Conservation (phyloP, 2,329 filamentous ascomycete species). For the Talaromyces sp. region DNA sequence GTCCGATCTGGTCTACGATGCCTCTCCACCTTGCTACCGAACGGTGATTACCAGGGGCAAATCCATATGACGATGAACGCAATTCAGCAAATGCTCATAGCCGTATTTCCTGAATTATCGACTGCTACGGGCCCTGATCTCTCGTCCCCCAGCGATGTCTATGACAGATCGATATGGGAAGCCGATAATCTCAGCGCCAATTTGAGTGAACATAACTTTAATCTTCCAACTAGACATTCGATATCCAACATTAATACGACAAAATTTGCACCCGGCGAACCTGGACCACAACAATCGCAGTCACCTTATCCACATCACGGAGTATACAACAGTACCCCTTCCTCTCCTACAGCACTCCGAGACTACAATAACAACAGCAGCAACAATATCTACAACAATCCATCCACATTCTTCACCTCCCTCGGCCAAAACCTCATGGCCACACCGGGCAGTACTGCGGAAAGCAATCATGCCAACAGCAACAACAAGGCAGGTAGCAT, state of each 20-base stretch:
- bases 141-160: not conserved
- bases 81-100: constrained; percentile 30
- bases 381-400: constrained; percentile 1
- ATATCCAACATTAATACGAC: not conserved
- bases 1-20: constrained; percentile 36
- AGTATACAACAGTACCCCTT: not conserved
- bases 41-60: constrained; percentile 20
- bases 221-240: not conserved
- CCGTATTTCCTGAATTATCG: constrained; percentile 28
- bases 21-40: constrained; percentile 33
- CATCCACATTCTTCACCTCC: constrained; percentile 15
- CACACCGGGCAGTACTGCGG: not conserved
- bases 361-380: constrained; percentile 2
- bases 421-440: constrained; percentile 15
- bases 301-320: not conserved
- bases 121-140: constrained; percentile 18
- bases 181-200: not conserved
- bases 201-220: not conserved
- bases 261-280: not conserved
- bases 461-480: constrained; percentile 9
- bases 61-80: constrained; percentile 27
- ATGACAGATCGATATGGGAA: not conserved
- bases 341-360: not conserved
- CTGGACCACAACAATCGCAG: not conserved
- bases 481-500: constrained; percentile 7